A percentile compares a stretch with the other conserved stretches of the same genome.
Conservation (phyloP, 257 asterid genomes). For the Capsicum rhomboideum region DNA sequence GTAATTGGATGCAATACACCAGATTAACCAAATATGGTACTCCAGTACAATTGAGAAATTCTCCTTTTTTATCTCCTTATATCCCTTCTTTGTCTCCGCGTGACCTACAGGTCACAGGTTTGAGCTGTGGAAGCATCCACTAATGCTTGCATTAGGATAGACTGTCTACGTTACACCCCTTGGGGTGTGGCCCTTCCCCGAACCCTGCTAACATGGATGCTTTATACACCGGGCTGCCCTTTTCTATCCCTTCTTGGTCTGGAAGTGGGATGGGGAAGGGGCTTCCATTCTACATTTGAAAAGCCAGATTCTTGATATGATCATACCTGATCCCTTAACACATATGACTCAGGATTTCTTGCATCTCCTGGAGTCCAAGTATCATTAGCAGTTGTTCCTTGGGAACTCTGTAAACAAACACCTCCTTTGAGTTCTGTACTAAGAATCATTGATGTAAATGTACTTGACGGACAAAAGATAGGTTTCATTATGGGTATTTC, state of each 20-base stretch:
- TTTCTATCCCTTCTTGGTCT: not conserved
- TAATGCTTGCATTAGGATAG: not conserved
- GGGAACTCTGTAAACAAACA: not conserved
- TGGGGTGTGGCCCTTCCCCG: not conserved
- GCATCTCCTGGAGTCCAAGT: not conserved
- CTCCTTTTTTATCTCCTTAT: not conserved
- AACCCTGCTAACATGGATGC: not conserved
- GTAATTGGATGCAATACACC: not conserved
- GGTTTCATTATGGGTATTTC: not conserved
- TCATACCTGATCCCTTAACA: conserved; percentile 3
- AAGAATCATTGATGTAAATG: not conserved
- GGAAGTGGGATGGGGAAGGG: not conserved
- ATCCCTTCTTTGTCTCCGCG: not conserved
- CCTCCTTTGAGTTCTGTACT: not conserved
- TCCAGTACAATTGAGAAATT: not conserved
- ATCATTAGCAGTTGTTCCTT: not conserved
- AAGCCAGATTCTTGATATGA: not conserved
- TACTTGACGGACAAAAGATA: not conserved
- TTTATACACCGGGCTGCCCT: not conserved
- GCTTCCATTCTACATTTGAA: not conserved
- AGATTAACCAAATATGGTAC: not conserved
- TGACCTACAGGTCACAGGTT: not conserved
- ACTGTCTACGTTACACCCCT: not conserved
- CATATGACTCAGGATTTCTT: not conserved
- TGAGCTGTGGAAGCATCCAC: not conserved